A percentile compares a stretch with the other conserved stretches of the same genome.
Evolutionary conservation across 1,284 basidiomycete species (phyloP).

Genomic region (Macrocybe sp.): DNA sequence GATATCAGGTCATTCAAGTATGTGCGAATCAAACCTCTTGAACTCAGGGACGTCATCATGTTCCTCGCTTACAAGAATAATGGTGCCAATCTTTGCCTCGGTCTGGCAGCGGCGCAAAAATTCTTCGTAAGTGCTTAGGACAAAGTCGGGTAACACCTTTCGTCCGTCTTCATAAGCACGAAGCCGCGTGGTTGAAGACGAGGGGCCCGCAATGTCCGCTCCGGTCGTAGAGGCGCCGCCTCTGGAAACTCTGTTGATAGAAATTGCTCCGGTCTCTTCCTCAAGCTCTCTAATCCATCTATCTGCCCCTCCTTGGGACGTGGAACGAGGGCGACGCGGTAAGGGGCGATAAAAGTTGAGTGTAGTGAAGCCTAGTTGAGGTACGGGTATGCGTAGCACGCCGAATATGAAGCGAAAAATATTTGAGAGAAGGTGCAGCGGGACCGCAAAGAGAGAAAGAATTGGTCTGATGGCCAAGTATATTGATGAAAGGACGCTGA

Average conservation of each 20-base stretch:
- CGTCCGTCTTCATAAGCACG: conserved; percentile 26
- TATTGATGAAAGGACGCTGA: conserved; percentile 7
- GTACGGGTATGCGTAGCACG: conserved; percentile 48
- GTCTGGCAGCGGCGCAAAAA: conserved; percentile 68
- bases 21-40: conserved; percentile 52
- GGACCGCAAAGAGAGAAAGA: conserved; percentile 35
- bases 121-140: conserved; percentile 78
- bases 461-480: conserved; percentile 24
- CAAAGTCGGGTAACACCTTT: conserved; percentile 75
- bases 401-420: conserved; percentile 51
- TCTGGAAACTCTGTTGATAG: conserved; percentile 35
- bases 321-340: conserved; percentile 19
- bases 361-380: conserved; percentile 36
- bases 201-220: conserved; percentile 36
- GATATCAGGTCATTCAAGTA: neutral
- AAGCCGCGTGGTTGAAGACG: conserved; percentile 29
- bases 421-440: conserved; percentile 43
- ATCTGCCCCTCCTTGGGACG: conserved; percentile 48
- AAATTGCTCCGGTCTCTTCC: conserved; percentile 74
- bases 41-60: conserved; percentile 88
- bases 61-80: conserved; percentile 85
- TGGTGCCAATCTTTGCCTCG: conserved; percentile 72
- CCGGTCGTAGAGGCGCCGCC: conserved; percentile 25
- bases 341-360: conserved; percentile 39
- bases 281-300: conserved; percentile 74